Evolutionary conservation across 2,329 filamentous ascomycete species (phyloP).

Genomic region (Colletotrichum caudatum): DNA sequence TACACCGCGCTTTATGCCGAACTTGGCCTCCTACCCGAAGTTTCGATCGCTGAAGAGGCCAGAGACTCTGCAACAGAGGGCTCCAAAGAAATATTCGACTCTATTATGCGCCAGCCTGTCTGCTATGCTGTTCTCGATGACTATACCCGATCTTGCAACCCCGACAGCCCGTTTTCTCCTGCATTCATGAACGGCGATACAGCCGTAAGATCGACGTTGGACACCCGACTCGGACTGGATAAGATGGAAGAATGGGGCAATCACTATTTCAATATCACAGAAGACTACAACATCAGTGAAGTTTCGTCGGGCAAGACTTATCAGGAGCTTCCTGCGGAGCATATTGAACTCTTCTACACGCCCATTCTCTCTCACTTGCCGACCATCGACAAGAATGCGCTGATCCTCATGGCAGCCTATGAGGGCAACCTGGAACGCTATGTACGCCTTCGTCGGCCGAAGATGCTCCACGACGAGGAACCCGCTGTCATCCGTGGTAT

Average conservation of each 20-base stretch:
- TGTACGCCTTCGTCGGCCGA: background rate
- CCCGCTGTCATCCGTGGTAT: background rate
- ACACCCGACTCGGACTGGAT: background rate
- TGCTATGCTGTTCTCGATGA: slow-evolving; percentile 53
- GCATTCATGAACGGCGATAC: background rate
- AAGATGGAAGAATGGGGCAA: background rate
- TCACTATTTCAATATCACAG: background rate
- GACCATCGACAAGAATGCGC: background rate
- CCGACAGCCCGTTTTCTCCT: background rate
- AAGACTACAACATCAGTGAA: background rate
- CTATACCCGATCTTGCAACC: slow-evolving; percentile 44
- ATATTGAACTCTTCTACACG: background rate
- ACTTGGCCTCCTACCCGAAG: slow-evolving; percentile 52
- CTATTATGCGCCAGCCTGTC: slow-evolving; percentile 45
- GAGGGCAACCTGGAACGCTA: background rate
- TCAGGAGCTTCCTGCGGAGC: background rate
- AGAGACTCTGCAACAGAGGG: slow-evolving; percentile 42
- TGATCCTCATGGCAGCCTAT: background rate
- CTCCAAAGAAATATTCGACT: slow-evolving; percentile 44
- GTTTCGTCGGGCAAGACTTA: background rate
- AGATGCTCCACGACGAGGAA: background rate
- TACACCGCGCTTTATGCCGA: slow-evolving; percentile 51
- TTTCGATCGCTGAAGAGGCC: slow-evolving; percentile 53
- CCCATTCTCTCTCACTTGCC: background rate
- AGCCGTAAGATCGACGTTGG: background rate